These are phyloP conservation scores for Pestalotiopsis sp. DNA, from an alignment of 2,329 filamentous ascomycete species.

Conservation along the genomic window DNA sequence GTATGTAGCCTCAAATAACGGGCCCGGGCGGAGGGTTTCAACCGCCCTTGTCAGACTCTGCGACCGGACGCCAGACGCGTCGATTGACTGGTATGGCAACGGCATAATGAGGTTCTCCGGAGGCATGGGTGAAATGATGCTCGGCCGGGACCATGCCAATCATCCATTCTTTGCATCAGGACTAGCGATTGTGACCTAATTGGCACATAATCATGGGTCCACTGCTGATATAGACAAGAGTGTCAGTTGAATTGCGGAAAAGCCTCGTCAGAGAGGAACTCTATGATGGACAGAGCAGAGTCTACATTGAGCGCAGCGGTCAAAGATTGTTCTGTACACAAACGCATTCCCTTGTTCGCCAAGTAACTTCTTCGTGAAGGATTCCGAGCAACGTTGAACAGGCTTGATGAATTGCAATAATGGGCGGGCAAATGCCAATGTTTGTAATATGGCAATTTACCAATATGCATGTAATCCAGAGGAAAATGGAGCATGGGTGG, in stretches of 20 bases:
- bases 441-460: neutral
- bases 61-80: too few species aligned
- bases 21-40: conserved; percentile 9
- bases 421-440: neutral
- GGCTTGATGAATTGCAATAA: neutral
- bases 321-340: too few species aligned
- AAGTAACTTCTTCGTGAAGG: neutral
- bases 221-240: too few species aligned
- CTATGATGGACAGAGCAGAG: too few species aligned
- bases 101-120: neutral
- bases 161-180: neutral
- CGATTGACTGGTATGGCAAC: neutral
- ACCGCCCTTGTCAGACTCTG: conserved; percentile 7
- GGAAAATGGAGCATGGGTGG: neutral
- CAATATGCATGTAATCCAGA: neutral
- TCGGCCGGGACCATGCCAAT: neutral
- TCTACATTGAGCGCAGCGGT: too few species aligned
- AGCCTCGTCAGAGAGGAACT: too few species aligned
- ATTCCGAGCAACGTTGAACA: neutral
- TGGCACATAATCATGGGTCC: neutral
- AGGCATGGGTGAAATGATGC: neutral
- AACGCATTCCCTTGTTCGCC: neutral
- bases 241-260: too few species aligned
- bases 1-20: neutral
- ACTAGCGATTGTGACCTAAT: neutral